phyloP scores from a whole-genome alignment of 2,329 filamentous ascomycete species.

The Coniochaeta ligniaria region DNA sequence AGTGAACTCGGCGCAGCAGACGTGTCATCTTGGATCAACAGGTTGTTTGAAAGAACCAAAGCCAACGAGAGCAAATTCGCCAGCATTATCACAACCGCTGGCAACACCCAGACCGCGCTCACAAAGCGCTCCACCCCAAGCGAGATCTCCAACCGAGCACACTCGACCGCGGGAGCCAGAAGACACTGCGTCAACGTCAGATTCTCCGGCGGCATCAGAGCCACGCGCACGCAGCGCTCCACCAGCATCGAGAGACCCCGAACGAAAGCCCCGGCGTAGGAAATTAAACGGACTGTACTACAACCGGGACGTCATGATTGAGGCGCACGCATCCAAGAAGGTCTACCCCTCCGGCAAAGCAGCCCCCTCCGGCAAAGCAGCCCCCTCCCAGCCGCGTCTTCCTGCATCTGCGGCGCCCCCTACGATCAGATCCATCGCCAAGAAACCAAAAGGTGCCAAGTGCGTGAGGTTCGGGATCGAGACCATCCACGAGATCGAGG shows the following conservation, averaged over 20 bases:
- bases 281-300: background rate
- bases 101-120: background rate
- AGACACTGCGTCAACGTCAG: too few relatives aligned
- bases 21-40: too few relatives aligned
- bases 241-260: background rate
- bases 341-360: background rate
- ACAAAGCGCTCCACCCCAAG: too few relatives aligned
- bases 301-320: background rate
- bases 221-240: background rate
- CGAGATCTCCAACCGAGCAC: too few relatives aligned
- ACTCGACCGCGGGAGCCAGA: too few relatives aligned
- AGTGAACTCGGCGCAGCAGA: too few relatives aligned
- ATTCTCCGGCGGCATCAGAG: too few relatives aligned
- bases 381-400: background rate
- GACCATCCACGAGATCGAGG: constrained; percentile 17
- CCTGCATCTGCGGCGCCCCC: background rate
- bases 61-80: background rate
- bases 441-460: background rate
- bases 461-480: constrained; percentile 16
- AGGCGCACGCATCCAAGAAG: background rate
- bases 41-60: background rate
- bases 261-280: too few relatives aligned
- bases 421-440: background rate
- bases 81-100: background rate
- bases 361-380: too few relatives aligned